These are phyloP conservation scores for Opeltia flavorubescens DNA, from an alignment of 495 filamentous ascomycete species.

Conservation along the genomic window DNA sequence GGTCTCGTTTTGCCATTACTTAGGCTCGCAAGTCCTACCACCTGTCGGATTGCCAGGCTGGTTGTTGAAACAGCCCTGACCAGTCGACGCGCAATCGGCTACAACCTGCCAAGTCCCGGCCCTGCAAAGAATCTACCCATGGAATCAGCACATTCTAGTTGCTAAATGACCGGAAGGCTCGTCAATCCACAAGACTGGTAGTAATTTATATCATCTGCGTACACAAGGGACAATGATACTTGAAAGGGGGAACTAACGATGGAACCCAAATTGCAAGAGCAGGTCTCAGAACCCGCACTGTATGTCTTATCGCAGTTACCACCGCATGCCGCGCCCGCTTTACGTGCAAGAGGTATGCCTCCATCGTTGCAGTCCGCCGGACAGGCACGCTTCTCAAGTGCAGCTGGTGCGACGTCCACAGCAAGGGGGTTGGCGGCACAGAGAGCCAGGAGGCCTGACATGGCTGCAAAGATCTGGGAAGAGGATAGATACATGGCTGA, in stretches of 20 bases:
- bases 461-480: not conserved
- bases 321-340: not conserved
- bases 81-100: not conserved
- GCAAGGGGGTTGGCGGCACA: not conserved
- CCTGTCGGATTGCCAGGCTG: conserved; percentile 3
- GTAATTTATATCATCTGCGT: not conserved
- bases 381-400: conserved; percentile 3
- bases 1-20: too few relatives aligned
- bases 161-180: too few relatives aligned
- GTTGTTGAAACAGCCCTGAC: conserved; percentile 3
- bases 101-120: not conserved
- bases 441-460: not conserved
- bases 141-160: not conserved
- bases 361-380: conserved; percentile 1
- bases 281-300: not conserved
- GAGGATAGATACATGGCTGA: not conserved
- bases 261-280: conserved; percentile 4
- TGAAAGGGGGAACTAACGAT: conserved; percentile 1
- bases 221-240: not conserved
- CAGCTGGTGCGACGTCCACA: not conserved
- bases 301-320: conserved; percentile 3
- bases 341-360: not conserved
- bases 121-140: not conserved
- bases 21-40: conserved; percentile 3
- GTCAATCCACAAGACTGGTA: too few relatives aligned